Percentiles rank a stretch among this genome's conserved stretches.
Conservation (phyloP, 495 filamentous ascomycete species). For the Aspergillus bridgeri region DNA sequence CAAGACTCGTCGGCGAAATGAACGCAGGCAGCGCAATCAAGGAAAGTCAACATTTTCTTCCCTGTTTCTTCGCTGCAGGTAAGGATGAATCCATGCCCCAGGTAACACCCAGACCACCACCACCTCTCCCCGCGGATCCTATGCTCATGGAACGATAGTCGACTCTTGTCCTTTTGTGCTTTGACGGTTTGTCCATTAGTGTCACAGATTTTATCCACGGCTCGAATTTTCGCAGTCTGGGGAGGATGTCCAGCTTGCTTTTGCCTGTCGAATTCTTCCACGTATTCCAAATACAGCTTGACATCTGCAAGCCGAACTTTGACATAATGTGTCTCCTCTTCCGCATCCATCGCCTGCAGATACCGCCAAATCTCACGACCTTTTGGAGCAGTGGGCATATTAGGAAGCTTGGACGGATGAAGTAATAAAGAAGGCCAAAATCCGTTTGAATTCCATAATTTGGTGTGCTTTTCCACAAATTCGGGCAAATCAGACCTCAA, state of each 20-base stretch:
- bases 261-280: constrained; percentile 1
- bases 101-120: constrained; percentile 1
- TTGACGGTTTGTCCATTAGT: not conserved
- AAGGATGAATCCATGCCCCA: not conserved
- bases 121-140: not conserved
- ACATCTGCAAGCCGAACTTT: constrained; percentile 1
- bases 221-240: not conserved
- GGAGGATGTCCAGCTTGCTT: not conserved
- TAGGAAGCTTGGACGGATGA: not conserved
- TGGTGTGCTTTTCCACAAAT: constrained; percentile 12
- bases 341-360: not conserved
- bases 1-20: not conserved
- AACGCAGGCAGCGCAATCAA: not conserved
- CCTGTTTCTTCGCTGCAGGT: not conserved
- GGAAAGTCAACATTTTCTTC: not conserved
- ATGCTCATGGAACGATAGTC: not conserved
- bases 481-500: constrained; percentile 12
- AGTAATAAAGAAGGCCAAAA: not conserved
- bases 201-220: not conserved
- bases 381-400: not conserved
- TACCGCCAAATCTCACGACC: not conserved
- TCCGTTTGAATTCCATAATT: constrained; percentile 9
- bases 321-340: not conserved
- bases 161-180: not conserved
- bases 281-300: constrained; percentile 3